Conservation (phyloP, 2,329 filamentous ascomycete genomes). For the Fusarium acutatum region DNA sequence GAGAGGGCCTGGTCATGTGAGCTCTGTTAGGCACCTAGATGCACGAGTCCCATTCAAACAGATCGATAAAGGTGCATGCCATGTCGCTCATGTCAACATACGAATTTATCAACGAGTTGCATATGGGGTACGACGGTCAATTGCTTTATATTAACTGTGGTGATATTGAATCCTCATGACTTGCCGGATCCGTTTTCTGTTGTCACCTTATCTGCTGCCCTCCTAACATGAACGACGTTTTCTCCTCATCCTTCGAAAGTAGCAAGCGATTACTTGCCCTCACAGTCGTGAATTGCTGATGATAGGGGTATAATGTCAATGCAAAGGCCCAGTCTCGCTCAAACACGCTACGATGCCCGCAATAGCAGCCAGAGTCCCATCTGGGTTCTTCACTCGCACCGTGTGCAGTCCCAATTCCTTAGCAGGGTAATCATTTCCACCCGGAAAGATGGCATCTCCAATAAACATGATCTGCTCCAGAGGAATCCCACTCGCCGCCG, state of each 20-base stretch:
- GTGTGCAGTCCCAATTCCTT: conserved; percentile 13
- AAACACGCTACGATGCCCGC: conserved; percentile 12
- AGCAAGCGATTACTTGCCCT: accelerated
- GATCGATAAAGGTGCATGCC: accelerated
- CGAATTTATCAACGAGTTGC: accelerated
- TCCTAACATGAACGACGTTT: background rate
- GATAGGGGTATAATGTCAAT: background rate
- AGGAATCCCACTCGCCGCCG: background rate
- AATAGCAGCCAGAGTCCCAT: conserved; percentile 13
- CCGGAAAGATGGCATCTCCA: conserved; percentile 13
- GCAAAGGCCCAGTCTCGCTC: background rate
- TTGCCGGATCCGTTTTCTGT: background rate
- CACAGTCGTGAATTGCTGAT: accelerated
- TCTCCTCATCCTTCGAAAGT: too few relatives aligned
- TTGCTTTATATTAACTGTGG: background rate
- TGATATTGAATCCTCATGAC: accelerated
- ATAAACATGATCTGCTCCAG: conserved; percentile 17
- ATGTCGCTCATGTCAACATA: accelerated
- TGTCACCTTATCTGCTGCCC: background rate
- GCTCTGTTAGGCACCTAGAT: background rate
- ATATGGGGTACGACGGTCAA: background rate
- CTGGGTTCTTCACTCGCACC: conserved; percentile 12
- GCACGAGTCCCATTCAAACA: background rate
- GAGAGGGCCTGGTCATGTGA: background rate
- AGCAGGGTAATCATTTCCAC: conserved; percentile 15